Conservation (phyloP, 352 stramenopile genomes). For the Blastocystis hominis region DNA sequence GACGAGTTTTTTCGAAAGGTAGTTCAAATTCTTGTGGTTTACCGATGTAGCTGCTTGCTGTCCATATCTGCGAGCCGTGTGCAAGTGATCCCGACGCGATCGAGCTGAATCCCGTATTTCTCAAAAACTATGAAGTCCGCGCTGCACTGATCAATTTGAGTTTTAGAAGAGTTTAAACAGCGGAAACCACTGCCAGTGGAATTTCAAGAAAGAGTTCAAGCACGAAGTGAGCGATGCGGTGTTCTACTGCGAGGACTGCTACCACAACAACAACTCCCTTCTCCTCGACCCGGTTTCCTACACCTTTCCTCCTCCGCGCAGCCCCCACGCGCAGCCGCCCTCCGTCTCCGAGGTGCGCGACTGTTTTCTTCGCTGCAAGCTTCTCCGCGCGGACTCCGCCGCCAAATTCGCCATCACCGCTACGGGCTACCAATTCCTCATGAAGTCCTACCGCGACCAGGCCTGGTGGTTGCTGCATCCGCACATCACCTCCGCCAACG, state of each 20-base stretch:
- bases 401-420: background rate
- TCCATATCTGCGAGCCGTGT: conserved; percentile 6
- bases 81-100: background rate
- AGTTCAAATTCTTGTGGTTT: background rate
- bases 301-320: background rate
- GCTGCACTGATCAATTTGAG: background rate
- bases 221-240: background rate
- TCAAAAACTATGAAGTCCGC: background rate
- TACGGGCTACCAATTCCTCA: conserved; percentile 2
- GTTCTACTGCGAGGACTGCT: conserved; percentile 6
- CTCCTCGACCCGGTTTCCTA: background rate
- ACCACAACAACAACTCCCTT: conserved; percentile 24
- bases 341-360: background rate
- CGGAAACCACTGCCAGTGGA: conserved; percentile 28
- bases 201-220: conserved; percentile 7
- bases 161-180: background rate
- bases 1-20: background rate
- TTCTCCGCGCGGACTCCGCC: background rate
- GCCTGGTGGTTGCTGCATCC: background rate
- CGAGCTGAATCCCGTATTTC: conserved; percentile 17
- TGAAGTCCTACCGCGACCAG: conserved; percentile 35
- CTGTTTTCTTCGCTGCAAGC: background rate
- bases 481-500: background rate
- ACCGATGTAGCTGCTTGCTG: background rate
- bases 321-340: background rate